Evolutionary conservation across 805 yeast genomes (phyloP).

Genomic region (Candida coquimbonensis): DNA sequence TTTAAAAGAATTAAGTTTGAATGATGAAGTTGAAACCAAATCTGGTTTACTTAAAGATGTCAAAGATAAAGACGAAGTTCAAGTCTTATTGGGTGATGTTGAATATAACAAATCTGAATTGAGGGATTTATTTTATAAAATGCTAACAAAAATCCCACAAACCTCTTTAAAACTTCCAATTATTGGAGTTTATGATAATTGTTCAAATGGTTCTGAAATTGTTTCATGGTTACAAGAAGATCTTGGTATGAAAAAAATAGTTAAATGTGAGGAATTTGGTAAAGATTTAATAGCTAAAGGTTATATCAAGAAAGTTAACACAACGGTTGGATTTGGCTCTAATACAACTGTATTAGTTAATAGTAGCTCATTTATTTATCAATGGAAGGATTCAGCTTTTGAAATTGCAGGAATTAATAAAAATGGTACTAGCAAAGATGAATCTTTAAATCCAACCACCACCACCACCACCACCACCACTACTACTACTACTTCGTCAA

Average conservation of each 20-base stretch:
- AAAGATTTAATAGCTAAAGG: constrained; percentile 61
- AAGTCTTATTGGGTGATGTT: constrained; percentile 28
- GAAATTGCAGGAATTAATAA: constrained; percentile 36
- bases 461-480: neutral
- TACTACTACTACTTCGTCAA: constrained; percentile 8
- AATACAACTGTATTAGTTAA: constrained; percentile 70
- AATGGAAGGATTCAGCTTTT: constrained; percentile 71
- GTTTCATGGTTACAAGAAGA: constrained; percentile 51
- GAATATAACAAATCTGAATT: constrained; percentile 34
- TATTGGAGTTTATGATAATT: constrained; percentile 58
- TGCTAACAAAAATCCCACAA: constrained; percentile 46
- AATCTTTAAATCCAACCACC: constrained; percentile 13
- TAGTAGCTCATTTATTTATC: constrained; percentile 66
- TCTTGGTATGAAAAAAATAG: constrained; percentile 37
- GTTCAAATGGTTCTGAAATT: constrained; percentile 54
- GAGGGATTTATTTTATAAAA: constrained; percentile 33
- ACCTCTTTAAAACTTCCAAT: constrained; percentile 55
- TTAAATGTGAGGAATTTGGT: constrained; percentile 64
- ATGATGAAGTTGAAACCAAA: constrained; percentile 4
- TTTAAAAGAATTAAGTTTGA: constrained; percentile 15
- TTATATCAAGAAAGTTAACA: constrained; percentile 42
- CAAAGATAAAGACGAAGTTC: constrained; percentile 6
- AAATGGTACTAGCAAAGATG: constrained; percentile 14
- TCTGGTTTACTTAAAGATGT: neutral
- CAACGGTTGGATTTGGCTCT: constrained; percentile 63